phyloP scores from a whole-genome alignment of 257 asterid genomes.

The Ballota nigra region DNA sequence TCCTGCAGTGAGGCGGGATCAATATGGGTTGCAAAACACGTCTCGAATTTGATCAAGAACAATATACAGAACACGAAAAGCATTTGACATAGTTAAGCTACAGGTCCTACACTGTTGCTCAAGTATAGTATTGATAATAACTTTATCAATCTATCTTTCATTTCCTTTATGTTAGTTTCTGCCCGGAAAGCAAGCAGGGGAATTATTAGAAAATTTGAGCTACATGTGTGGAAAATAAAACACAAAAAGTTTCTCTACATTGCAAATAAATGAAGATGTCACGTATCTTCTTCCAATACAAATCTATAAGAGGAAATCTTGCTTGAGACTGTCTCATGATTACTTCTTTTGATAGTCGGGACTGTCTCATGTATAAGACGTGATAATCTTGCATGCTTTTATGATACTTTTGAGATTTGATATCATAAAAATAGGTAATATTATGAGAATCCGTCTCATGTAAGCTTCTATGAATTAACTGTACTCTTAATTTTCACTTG shows the following conservation, averaged over 20 bases:
- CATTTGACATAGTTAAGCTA: background rate
- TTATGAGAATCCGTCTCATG: too few species aligned
- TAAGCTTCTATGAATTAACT: too few species aligned
- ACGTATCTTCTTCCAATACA: too few species aligned
- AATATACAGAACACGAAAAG: slow-evolving; percentile 3
- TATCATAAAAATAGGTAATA: too few species aligned
- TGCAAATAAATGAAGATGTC: background rate
- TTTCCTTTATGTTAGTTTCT: background rate
- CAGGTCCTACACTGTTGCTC: background rate
- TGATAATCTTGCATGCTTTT: too few species aligned
- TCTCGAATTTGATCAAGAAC: slow-evolving; percentile 49
- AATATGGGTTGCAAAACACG: slow-evolving; percentile 67
- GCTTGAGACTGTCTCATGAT: too few species aligned
- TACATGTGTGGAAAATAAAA: background rate
- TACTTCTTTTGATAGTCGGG: too few species aligned
- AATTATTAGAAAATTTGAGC: background rate
- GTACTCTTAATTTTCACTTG: too few species aligned
- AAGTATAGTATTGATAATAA: background rate
- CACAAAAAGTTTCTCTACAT: background rate
- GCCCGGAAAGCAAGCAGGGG: background rate
- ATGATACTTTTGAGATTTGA: too few species aligned
- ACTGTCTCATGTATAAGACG: too few species aligned
- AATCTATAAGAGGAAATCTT: too few species aligned
- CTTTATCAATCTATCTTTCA: background rate
- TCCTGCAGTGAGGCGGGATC: slow-evolving; percentile 85